Evolutionary conservation across 768 basidiomycete genomes (phyloP), one percentile per base, ranked within the genome.

Genomic region (Podaxis sp.): DNA sequence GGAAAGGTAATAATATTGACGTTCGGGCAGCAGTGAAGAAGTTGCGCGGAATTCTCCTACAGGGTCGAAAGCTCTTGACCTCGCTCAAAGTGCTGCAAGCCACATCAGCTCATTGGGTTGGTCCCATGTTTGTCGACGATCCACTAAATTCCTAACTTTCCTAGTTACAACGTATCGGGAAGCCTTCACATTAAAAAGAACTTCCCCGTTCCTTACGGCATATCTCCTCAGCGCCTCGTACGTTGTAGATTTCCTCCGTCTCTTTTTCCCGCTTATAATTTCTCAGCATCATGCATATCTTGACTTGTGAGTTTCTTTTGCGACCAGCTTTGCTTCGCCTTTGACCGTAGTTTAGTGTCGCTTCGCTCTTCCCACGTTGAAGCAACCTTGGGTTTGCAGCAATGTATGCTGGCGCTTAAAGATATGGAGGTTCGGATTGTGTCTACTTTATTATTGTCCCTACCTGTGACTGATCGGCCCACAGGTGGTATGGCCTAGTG

Each of bases 181-280:
- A 64, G 83, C 76, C 42, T 91, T 87, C 65, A 82, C 83, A 46
- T 75, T 93, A 58, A 83, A 80, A 64, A 79, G 82, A 33, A 77
- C 81, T 17, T 85, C 90, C 1, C 82, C 91, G 2, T 87, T 90
- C 72, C 70, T 90, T 59, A 84, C 87, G 8, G 85, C 87, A 8
- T 89, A 88, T 73, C 77, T 92, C 22, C 81, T 92, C 33, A 83
- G 82, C 66, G 86, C 90, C 61, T 87, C 88, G 90, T 92, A 73
- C 67, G 89, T 76, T 8, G 19, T 38, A 59, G 30, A 48, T 39
- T 42, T 64, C 4, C 15, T 17, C 19, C 42, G 53, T 63, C 52
- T 24, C 42, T 56, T 53, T 59, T 53, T 39, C 48, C 63, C 69
- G 66, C 58, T 67, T 57, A 63, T 52, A 11, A 61, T 63, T n/a